These are phyloP conservation scores for Heliocybe sulcata DNA, from an alignment of 1,284 basidiomycete genomes.

Conservation along the genomic window DNA sequence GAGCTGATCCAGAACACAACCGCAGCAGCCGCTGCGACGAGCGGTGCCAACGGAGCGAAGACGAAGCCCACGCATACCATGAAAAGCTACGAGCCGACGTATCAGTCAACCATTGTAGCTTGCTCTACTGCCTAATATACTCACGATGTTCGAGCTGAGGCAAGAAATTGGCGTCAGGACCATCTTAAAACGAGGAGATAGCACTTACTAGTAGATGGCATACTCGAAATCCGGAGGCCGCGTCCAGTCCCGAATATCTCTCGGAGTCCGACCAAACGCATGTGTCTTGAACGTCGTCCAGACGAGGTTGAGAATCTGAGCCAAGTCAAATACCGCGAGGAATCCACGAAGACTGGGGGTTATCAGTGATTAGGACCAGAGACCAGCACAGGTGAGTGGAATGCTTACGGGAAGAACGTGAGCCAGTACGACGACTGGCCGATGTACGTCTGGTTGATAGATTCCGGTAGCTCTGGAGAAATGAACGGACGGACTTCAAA, in stretches of 20 bases:
- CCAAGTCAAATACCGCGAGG: constrained; percentile 90
- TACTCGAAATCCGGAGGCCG: constrained; percentile 93
- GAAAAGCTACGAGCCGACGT: constrained; percentile 49
- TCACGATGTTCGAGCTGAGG: constrained; percentile 59
- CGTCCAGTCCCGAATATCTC: constrained; percentile 95
- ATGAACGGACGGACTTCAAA: background rate
- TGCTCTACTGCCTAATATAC: constrained; percentile 9
- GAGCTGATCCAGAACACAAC: constrained; percentile 81
- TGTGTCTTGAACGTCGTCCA: constrained; percentile 82
- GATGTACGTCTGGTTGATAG: constrained; percentile 76
- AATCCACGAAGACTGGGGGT: constrained; percentile 77
- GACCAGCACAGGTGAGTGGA: background rate
- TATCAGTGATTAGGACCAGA: background rate
- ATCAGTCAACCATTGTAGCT: background rate
- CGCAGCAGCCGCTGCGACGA: constrained; percentile 73
- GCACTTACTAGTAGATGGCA: constrained; percentile 77
- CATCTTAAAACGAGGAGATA: background rate
- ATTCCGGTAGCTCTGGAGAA: constrained; percentile 55
- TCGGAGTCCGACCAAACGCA: constrained; percentile 90
- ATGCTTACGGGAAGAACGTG: constrained; percentile 82
- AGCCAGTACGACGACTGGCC: constrained; percentile 88
- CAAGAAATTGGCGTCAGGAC: constrained; percentile 9
- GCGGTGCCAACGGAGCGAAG: constrained; percentile 87
- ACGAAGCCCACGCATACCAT: constrained; percentile 84
- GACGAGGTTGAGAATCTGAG: constrained; percentile 88